Percentiles rank a stretch among this genome's conserved stretches.
Evolutionary conservation across 2,329 filamentous ascomycete species (phyloP).

Genomic region (Teratosphaeria zuluensis): DNA sequence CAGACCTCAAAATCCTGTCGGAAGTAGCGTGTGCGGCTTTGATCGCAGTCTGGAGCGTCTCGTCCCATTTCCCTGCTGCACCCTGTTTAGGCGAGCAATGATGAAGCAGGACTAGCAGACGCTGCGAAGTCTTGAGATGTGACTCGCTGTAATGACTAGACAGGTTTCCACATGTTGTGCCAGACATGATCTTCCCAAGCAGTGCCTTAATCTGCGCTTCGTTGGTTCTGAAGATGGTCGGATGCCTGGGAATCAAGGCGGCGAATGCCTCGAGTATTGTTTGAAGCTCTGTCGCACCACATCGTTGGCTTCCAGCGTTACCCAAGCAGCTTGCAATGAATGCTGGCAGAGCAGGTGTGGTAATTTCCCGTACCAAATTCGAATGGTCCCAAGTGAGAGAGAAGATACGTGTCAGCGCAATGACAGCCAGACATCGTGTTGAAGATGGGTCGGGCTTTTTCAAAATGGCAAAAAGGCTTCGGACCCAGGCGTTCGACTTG

Average conservation of each 20-base stretch:
- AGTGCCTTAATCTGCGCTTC: slow-evolving; percentile 48
- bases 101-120: slow-evolving; percentile 61
- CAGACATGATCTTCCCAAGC: slow-evolving; percentile 14
- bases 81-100: slow-evolving; percentile 74
- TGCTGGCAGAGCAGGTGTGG: slow-evolving; percentile 66
- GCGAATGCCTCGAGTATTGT: slow-evolving; percentile 62
- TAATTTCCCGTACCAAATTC: slow-evolving; percentile 77
- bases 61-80: slow-evolving; percentile 68
- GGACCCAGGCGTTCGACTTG: slow-evolving; percentile 64
- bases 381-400: slow-evolving; percentile 71
- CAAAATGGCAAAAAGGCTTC: slow-evolving; percentile 63
- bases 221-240: slow-evolving; percentile 72
- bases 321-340: slow-evolving; percentile 67
- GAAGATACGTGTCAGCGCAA: slow-evolving; percentile 76
- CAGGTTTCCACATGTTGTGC: not conserved
- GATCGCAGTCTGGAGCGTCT: slow-evolving; percentile 52
- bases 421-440: slow-evolving; percentile 65
- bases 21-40: slow-evolving; percentile 59
- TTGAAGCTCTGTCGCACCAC: slow-evolving; percentile 38
- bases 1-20: slow-evolving; percentile 66
- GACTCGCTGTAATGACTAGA: slow-evolving; percentile 33
- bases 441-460: slow-evolving; percentile 69
- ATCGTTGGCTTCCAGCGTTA: slow-evolving; percentile 39
- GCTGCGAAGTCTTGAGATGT: slow-evolving; percentile 44
- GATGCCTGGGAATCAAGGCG: slow-evolving; percentile 66